phyloP scores from a whole-genome alignment of 345 rosid genomes.

The Corchorus capsularis region DNA sequence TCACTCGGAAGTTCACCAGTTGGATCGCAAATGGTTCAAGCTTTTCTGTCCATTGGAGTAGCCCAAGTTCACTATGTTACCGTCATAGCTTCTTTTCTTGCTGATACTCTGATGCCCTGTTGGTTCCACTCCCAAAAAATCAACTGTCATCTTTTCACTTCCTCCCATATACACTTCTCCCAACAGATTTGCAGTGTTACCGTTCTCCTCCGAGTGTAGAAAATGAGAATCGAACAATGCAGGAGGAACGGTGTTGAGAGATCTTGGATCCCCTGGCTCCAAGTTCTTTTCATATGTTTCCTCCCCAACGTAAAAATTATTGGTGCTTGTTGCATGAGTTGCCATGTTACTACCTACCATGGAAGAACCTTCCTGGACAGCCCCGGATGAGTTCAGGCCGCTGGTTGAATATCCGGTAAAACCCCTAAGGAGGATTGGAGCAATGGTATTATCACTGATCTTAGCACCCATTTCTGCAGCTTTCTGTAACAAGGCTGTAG shows the following conservation, averaged over 20 bases:
- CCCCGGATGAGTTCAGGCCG: slow-evolving; percentile 30
- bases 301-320: slow-evolving; percentile 19
- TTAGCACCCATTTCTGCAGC: slow-evolving; percentile 64
- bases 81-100: slow-evolving; percentile 29
- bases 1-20: slow-evolving; percentile 29
- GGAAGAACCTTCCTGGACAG: slow-evolving; percentile 30
- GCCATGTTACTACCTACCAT: slow-evolving; percentile 17
- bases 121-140: slow-evolving; percentile 55
- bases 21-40: slow-evolving; percentile 36
- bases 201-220: slow-evolving; percentile 28
- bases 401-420: slow-evolving; percentile 44
- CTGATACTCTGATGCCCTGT: slow-evolving; percentile 28
- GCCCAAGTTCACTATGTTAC: slow-evolving; percentile 24
- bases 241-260: slow-evolving; percentile 15
- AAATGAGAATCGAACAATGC: slow-evolving; percentile 23
- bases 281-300: slow-evolving; percentile 25
- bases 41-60: slow-evolving; percentile 28
- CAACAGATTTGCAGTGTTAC: slow-evolving; percentile 15
- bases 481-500: slow-evolving; percentile 62
- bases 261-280: slow-evolving; percentile 26
- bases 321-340: slow-evolving; percentile 15
- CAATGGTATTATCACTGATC: slow-evolving; percentile 46
- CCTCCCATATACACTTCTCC: slow-evolving; percentile 30
- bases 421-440: slow-evolving; percentile 54
- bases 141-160: slow-evolving; percentile 43